These are phyloP conservation scores for Starmerella stigmatis DNA, from an alignment of 805 yeast genomes.

Conservation along the genomic window DNA sequence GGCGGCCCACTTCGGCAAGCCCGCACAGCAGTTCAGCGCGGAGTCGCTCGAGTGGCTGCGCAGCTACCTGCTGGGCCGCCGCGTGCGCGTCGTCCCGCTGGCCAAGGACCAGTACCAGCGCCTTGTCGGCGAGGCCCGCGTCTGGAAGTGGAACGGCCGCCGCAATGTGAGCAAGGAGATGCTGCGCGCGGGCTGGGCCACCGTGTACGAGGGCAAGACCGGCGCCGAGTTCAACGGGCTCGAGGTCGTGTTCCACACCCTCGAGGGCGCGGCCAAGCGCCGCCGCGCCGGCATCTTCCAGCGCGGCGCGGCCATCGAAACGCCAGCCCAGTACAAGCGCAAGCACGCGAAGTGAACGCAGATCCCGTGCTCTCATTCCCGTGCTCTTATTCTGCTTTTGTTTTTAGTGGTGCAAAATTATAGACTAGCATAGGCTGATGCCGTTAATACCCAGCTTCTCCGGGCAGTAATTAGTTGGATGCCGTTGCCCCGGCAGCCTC, in stretches of 20 bases:
- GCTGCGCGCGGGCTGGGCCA: slow-evolving; percentile 72
- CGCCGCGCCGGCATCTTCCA: slow-evolving; percentile 60
- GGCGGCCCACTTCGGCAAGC: slow-evolving; percentile 84
- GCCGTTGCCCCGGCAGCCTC: too few species aligned
- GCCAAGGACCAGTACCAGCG: slow-evolving; percentile 81
- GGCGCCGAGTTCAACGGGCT: slow-evolving; percentile 81
- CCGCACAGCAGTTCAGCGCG: slow-evolving; percentile 76
- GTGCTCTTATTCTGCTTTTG: too few species aligned
- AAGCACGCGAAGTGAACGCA: slow-evolving; percentile 18
- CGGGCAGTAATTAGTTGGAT: too few species aligned
- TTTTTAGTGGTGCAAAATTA: too few species aligned
- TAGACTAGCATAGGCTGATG: too few species aligned
- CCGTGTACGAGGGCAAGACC: slow-evolving; percentile 72
- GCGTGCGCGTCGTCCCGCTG: slow-evolving; percentile 66
- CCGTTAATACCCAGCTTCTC: too few species aligned
- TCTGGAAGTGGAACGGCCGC: slow-evolving; percentile 54
- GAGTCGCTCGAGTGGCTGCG: slow-evolving; percentile 78
- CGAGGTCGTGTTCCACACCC: slow-evolving; percentile 46
- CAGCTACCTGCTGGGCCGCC: slow-evolving; percentile 50
- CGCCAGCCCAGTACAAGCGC: slow-evolving; percentile 71
- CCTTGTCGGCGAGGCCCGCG: slow-evolving; percentile 65
- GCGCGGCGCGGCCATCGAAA: slow-evolving; percentile 38
- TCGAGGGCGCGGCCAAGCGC: slow-evolving; percentile 51
- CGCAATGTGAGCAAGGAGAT: slow-evolving; percentile 80
- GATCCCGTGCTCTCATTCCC: neutral